Percentiles rank a stretch among this genome's conserved stretches.
phyloP scores from a whole-genome alignment of 352 stramenopile genomes.

The Globisporangium heterothallicum region DNA sequence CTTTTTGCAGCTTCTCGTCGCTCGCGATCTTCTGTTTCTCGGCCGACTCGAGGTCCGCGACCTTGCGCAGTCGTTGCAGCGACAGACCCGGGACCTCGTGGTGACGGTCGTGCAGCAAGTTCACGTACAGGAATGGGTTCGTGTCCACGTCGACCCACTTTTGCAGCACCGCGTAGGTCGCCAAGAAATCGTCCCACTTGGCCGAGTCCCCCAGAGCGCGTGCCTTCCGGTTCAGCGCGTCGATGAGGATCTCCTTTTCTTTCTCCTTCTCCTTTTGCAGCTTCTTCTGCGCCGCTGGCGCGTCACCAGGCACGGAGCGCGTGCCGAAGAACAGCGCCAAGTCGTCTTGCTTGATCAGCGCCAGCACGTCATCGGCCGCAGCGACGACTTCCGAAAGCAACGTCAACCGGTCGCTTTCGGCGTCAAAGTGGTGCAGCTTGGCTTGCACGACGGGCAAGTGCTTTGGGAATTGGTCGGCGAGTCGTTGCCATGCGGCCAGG shows the following conservation, averaged over 20 bases:
- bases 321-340: slow-evolving; percentile 75
- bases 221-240: slow-evolving; percentile 64
- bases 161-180: slow-evolving; percentile 43
- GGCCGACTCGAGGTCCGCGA: slow-evolving; percentile 44
- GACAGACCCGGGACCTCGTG: slow-evolving; percentile 36
- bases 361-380: slow-evolving; percentile 50
- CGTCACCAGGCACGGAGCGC: slow-evolving; percentile 43
- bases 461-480: slow-evolving; percentile 47
- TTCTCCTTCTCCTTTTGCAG: slow-evolving; percentile 70
- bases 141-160: slow-evolving; percentile 76
- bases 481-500: slow-evolving; percentile 35
- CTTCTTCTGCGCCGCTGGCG: slow-evolving; percentile 53
- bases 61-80: slow-evolving; percentile 69
- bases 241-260: slow-evolving; percentile 60
- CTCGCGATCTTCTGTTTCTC: slow-evolving; percentile 67
- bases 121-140: slow-evolving; percentile 46
- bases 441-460: slow-evolving; percentile 60
- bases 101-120: slow-evolving; percentile 56
- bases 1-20: slow-evolving; percentile 46
- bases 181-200: slow-evolving; percentile 54
- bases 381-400: slow-evolving; percentile 45
- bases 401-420: slow-evolving; percentile 39
- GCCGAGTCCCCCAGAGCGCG: slow-evolving; percentile 56
- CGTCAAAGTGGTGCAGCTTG: slow-evolving; percentile 71
- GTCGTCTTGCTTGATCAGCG: slow-evolving; percentile 54